Base-by-base conservation (phyloP, 768 basidiomycete genomes). In the Lactarius sp. region DNA sequence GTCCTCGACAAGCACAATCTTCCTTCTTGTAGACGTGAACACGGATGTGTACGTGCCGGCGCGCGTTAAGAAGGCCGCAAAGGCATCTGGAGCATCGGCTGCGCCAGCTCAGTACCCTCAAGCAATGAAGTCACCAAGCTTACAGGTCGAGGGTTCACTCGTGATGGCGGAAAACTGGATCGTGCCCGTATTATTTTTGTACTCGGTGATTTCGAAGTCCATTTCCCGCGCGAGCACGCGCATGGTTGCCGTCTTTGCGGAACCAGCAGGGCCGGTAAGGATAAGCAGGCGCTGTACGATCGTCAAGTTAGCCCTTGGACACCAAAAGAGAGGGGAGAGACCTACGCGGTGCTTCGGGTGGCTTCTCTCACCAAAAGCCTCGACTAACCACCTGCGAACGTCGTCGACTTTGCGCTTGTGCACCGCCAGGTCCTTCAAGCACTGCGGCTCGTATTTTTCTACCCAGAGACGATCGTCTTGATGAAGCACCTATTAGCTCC, bases 181-280 rank as follows among this genome's bases (percentile, higher is more conserved):
- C 92, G 51, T 81, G 77, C 92, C 94, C 53, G 41, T 44, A 20
- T 14, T 20, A 5, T 44, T 55, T 49, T 52, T 65, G 49, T 56
- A 98, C 71, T 99, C 96, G 27, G 93, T 70, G 41, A 97, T 80
- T 55, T 94, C 88, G 58, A 91, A 84, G 2, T 79, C 83, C 68
- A 95, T 75, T 69, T 95, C 92, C 16, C 75, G 76, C 0, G 91
- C 80, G 22, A 99, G 76, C 2, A 94, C 82, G 33, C 84, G 83
- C 2, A 98, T 68, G 0, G 92, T 92, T 0, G 94, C 82, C 0
- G 96, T 97, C 78, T 99, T 99, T 0, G 85, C 96, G 0, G 86
- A 84, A 1, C 96, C 96, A 8, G 96, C 87, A 0, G 93, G 92
- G 1, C 96, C 96, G 3, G 90, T 90, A 12, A 99, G 75, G 0